Conservation (phyloP, 805 yeast genomes). For the Wickerhamiella lipophila region DNA sequence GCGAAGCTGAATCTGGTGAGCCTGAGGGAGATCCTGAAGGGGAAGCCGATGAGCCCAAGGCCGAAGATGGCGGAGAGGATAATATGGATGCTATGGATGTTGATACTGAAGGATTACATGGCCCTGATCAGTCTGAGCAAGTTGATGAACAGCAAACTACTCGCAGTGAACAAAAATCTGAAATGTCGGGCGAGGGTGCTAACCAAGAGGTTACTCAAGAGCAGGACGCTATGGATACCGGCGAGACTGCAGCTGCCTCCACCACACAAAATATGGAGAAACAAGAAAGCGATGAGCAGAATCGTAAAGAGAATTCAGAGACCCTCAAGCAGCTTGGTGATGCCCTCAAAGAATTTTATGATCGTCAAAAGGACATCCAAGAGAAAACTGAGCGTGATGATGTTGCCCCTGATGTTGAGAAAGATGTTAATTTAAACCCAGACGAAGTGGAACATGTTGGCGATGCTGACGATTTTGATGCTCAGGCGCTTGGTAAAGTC, state of each 20-base stretch:
- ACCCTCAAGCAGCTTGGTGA: slow-evolving; percentile 84
- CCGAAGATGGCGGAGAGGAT: slow-evolving; percentile 21
- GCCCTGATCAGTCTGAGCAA: slow-evolving; percentile 57
- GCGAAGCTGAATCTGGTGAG: slow-evolving; percentile 21
- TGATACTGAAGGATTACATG: slow-evolving; percentile 43
- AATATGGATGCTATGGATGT: slow-evolving; percentile 28
- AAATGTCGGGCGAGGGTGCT: slow-evolving; percentile 40
- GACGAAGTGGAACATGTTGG: slow-evolving; percentile 52
- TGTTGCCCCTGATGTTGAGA: slow-evolving; percentile 29
- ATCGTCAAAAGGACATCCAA: slow-evolving; percentile 75
- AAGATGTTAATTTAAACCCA: slow-evolving; percentile 38
- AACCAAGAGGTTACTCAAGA: slow-evolving; percentile 38
- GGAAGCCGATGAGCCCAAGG: slow-evolving; percentile 25
- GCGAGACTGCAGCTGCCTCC: slow-evolving; percentile 42
- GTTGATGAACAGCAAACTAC: slow-evolving; percentile 27
- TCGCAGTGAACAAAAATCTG: slow-evolving; percentile 26
- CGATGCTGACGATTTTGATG: slow-evolving; percentile 60
- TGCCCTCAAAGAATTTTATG: slow-evolving; percentile 79
- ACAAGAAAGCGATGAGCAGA: slow-evolving; percentile 23
- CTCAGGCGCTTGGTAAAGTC: slow-evolving; percentile 79
- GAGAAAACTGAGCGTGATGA: slow-evolving; percentile 38
- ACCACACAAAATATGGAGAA: slow-evolving; percentile 45
- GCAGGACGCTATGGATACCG: slow-evolving; percentile 35
- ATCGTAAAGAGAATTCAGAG: slow-evolving; percentile 29
- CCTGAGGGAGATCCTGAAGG: slow-evolving; percentile 28